Evolutionary conservation across 805 yeast species (phyloP), one percentile per base, ranked within the genome.

Genomic region (Helenozyma rhizophorensis): DNA sequence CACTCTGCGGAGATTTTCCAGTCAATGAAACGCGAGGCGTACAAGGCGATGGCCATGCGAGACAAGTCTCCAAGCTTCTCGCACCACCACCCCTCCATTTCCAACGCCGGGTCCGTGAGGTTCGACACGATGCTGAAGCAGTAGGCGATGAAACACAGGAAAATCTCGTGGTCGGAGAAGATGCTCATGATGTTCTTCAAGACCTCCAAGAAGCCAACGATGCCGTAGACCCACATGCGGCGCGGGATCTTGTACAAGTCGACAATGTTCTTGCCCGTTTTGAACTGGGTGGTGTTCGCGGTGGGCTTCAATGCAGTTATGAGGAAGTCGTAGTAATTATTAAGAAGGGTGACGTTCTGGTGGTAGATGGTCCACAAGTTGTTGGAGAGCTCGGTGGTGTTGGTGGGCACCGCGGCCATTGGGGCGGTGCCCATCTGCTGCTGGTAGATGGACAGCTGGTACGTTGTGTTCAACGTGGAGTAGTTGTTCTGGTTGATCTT

Each of bases 41-140:
- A 84, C 26, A 85, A 62, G 0, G 94, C 93, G 45, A 86, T 84
- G 9, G 94, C 90, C 88, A 86, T 84, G 51, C 95, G 64, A 22
- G 90, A 80, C 43, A 86, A 62, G 53, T 86, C 96, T 22, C 95
- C 96, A 32, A 86, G 59, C 50, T 87, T 82, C 55, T 86, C 95
- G 18, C 79, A 72, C 96, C 96, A 86, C 73, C 79, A 75, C 21
- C 79, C 78, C 53, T 74, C 78, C 70, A 74, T 73, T 39, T 75
- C 79, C 23, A 74, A 54, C 5, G 65, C 61, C 1, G 79, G 70
- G 47, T 74, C 80, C 1, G 78, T 72, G 27, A 76, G 53, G 41
- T 71, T 73, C 13, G 73, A 61, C 25, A 75, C 69, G 36, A 75
- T 72, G 39, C 76, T 76, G 55, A 83, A 82, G 19, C 87, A 81